A percentile compares a stretch with the other conserved stretches of the same genome.
Evolutionary conservation across 306 rosid genomes (phyloP).

Genomic region (Prunus campanulata): DNA sequence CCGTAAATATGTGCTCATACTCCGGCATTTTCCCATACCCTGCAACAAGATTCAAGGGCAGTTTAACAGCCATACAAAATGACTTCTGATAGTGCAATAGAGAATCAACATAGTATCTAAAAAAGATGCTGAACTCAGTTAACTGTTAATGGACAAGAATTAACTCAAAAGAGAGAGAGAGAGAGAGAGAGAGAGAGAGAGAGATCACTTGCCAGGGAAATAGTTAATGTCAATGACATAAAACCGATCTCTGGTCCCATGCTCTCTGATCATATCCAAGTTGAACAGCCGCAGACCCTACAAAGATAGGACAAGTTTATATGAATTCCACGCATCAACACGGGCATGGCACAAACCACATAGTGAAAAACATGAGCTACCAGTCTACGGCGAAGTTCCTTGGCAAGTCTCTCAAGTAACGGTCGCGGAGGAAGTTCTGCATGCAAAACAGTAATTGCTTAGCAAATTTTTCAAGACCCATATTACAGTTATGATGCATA

Average conservation of each 20-base stretch:
- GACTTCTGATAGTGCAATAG: background rate
- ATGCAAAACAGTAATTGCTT: constrained; percentile 15
- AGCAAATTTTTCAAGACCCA: background rate
- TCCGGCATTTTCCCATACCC: constrained; percentile 97
- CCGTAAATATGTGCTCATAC: constrained; percentile 90
- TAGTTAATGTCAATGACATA: constrained; percentile 93
- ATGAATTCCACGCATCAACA: background rate
- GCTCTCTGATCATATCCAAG: constrained; percentile 81
- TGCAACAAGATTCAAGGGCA: constrained; percentile 24
- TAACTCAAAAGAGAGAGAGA: background rate
- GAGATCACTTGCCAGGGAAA: constrained; percentile 67
- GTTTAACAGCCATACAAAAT: background rate
- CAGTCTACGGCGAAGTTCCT: constrained; percentile 74
- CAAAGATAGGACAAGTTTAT: background rate
- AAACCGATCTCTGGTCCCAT: constrained; percentile 62
- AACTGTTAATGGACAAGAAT: background rate
- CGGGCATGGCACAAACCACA: background rate
- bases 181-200: background rate
- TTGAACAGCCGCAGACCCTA: constrained; percentile 90
- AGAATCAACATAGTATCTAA: background rate
- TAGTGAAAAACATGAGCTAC: constrained; percentile 33
- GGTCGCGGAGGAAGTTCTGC: constrained; percentile 97
- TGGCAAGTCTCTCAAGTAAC: constrained; percentile 79
- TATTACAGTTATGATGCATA: constrained; percentile 18
- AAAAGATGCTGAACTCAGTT: background rate